Evolutionary conservation across 352 stramenopile genomes (phyloP), one percentile per base, ranked within the genome.

Genomic region (Pythium sp.): DNA sequence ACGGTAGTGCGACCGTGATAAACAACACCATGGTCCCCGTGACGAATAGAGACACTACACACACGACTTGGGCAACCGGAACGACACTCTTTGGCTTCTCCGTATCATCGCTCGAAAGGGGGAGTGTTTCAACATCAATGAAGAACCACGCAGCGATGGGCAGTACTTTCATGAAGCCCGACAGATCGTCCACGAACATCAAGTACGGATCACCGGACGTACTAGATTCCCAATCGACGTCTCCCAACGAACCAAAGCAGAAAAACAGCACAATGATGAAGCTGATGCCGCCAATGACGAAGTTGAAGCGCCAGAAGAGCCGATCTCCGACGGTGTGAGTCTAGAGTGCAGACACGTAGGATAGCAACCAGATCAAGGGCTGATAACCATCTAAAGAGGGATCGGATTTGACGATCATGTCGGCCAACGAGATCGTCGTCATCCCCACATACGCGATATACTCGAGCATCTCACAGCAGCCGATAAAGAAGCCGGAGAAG

Each of bases 301-400:
- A 14, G 34, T 86, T 87, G 60, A 81, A 84, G 6, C 61, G 2
- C 80, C 80, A 87, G 68, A 87, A 86, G 5, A 67, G 49, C 6
- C 70, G 68, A 30, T 70, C 69, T 1, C 80, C 71, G 38, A 65
- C 64, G 41, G 77, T 72, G 54, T 83, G 74, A 58, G 84, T 64
- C 1, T 64, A 58, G 12, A 82, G 68, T 6, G 74, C 71, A 22
- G 70, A 75, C 41, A 72, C 12, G 70, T 80, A 84, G 60, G 81
- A 79, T 0, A 73, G 11, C 3, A 57, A 43, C 72, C 69, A 78
- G 24, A 82, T 51, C 11, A 79, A 14, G 0, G 73, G 78, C 22
- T 76, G 62, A n/a, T 72, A 73, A 3, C 56, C 12, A 1, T 72
- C 54, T 3, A 72, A 0, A 12, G 58, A 51, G 3, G 72, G 72